Conservation (phyloP, 2,329 filamentous ascomycete genomes). For the Ceratocystis cubensis region DNA sequence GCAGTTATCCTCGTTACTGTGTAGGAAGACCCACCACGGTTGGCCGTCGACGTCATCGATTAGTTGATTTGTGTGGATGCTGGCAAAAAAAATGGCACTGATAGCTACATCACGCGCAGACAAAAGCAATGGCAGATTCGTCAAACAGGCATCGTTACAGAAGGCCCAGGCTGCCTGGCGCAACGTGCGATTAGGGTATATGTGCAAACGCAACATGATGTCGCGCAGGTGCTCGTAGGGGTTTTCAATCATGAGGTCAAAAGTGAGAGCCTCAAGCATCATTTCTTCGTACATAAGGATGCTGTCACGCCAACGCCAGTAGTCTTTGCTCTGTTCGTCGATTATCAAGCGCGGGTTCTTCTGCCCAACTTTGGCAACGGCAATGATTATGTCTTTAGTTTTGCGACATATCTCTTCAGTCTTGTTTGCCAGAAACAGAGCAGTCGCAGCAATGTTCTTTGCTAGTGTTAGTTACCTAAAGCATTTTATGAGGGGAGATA, state of each 20-base stretch:
- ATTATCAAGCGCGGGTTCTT: conserved; percentile 84
- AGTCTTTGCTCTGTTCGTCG: conserved; percentile 95
- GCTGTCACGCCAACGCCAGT: conserved; percentile 93
- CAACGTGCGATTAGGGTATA: conserved; percentile 68
- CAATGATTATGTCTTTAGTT: conserved; percentile 87
- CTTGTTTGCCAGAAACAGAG: conserved; percentile 89
- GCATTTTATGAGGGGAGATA: neutral
- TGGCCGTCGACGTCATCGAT: conserved; percentile 64
- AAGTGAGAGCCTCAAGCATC: conserved; percentile 82
- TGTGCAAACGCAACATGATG: conserved; percentile 58
- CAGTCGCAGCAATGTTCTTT: conserved; percentile 73
- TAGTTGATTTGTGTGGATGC: conserved; percentile 57
- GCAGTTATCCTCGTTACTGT: conserved; percentile 58
- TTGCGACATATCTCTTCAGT: conserved; percentile 95
- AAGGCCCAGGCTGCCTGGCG: conserved; percentile 88
- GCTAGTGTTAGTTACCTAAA: neutral
- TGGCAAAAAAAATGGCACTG: conserved; percentile 74
- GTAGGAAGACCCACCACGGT: conserved; percentile 77
- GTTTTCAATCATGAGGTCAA: conserved; percentile 81
- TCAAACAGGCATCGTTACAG: conserved; percentile 79
- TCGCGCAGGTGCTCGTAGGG: conserved; percentile 78
- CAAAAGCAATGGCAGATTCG: conserved; percentile 70
- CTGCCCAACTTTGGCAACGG: conserved; percentile 85
- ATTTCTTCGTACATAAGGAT: conserved; percentile 87
- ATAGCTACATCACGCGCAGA: conserved; percentile 71